A percentile compares a stretch with the other conserved stretches of the same genome.
These are phyloP conservation scores for Wickerhamiella spandovensis DNA, from an alignment of 805 yeast genomes.

Conservation along the genomic window DNA sequence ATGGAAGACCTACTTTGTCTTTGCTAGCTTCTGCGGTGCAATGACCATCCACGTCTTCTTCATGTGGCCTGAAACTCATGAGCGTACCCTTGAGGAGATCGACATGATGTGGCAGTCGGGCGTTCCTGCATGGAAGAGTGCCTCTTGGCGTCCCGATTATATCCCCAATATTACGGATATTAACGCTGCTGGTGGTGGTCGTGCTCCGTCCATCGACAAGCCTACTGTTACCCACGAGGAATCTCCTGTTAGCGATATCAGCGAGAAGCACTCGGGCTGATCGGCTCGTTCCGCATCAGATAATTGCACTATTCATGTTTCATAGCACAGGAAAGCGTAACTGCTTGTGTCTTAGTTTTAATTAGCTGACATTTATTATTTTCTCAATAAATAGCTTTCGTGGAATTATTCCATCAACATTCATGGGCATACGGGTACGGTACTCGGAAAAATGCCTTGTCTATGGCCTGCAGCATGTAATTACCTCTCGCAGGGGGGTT, in stretches of 20 bases:
- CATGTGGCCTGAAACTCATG: slow-evolving; percentile 52
- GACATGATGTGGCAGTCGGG: slow-evolving; percentile 41
- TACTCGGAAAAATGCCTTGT: neutral
- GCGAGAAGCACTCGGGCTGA: neutral
- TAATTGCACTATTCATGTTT: neutral
- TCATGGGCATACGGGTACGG: too few relatives aligned
- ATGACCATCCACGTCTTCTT: slow-evolving; percentile 40
- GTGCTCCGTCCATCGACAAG: slow-evolving; percentile 15
- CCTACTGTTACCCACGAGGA: slow-evolving; percentile 3
- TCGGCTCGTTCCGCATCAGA: neutral
- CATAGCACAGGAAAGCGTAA: neutral
- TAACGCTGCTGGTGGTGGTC: slow-evolving; percentile 18
- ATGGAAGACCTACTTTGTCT: slow-evolving; percentile 46
- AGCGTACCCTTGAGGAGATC: slow-evolving; percentile 53
- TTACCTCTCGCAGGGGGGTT: neutral
- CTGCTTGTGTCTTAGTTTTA: too few relatives aligned
- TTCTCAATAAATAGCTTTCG: too few relatives aligned
- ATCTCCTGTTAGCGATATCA: neutral
- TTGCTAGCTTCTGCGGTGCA: slow-evolving; percentile 12
- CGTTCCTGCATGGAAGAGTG: slow-evolving; percentile 18
- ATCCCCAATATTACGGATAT: slow-evolving; percentile 15
- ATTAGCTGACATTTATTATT: too few relatives aligned
- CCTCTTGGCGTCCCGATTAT: slow-evolving; percentile 12
- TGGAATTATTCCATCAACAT: too few relatives aligned
- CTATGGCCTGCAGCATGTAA: neutral